Evolutionary conservation across 2,329 filamentous ascomycete genomes (phyloP), one percentile per base, ranked within the genome.

Genomic region (Alternaria consortialis): DNA sequence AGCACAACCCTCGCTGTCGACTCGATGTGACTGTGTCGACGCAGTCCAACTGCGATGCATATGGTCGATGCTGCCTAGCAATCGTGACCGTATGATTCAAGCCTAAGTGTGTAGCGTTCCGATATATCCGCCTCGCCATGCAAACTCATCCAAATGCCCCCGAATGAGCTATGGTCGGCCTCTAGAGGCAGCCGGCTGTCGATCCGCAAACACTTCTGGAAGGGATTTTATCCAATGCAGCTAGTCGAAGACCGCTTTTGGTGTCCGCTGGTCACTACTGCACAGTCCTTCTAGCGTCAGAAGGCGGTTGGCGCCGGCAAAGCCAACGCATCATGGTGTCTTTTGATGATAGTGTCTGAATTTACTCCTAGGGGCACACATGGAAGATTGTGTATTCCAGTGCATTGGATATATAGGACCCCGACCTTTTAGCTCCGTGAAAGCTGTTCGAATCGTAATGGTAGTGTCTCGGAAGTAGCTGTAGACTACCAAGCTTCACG

Each of bases 41-140:
- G 23, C 23, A 29, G 23, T 36, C 23, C 46, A 48, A 20, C 40
- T 32, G 17, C 11, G 12, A 54, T 53, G 34, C 34, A 37, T 32
- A 20, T 4, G 32, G 25, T 23, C 48, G n/a, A 44, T 53, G 25
- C 17, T n/a, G 39, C 48, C n/a, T 11, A 53, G n/a, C 31, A 5
- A 27, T 44, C 31, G 29, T 44, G 46, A 53, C 46, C 39, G 47
- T 29, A 44, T 39, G 31, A 53, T 57, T 47, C 46, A 46, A 15
- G 32, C 17, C 31, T 39, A 34, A 17, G 37, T 40, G 31, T 53
- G 40, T 58, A 58, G 56, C 48, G 48, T 53, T 29, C 50, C 56
- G 48, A 53, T 15, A 46, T 44, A 57, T 40, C 47, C 55, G 55
- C 29, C 20, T 27, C 39, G 46, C 54, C 46, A 23, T 51, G 44